Base-by-base conservation (phyloP, 805 yeast genomes). In the Maudiozyma pseudohumilis region DNA sequence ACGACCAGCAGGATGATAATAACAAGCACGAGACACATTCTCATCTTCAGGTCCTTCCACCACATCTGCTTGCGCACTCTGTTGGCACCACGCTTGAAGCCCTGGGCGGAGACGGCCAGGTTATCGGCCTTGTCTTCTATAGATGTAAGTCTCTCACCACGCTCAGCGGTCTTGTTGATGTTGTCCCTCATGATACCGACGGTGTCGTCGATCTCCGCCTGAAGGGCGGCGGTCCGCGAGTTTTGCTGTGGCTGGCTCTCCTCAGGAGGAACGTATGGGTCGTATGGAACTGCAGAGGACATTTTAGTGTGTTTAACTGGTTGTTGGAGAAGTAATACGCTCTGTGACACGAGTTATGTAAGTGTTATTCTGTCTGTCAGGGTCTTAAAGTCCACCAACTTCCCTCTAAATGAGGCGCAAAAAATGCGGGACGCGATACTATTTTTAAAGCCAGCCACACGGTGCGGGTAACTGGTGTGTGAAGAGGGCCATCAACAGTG, bases 61-160 rank as follows among this genome's bases (percentile, higher is more conserved):
- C 97, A 89, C 96, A 89, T 89, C 58, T 88, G 94, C 63, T 88
- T 89, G 65, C 98, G 83, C 34, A 89, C 96, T 52, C 94, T 79
- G 66, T 89, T 89, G 42, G 98, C 97, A 29, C 96, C 94, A 59
- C 95, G 75, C 60, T 94, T 85, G 69, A 92, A 89, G 26, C 95
- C 92, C 50, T 85, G 89, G 8, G 98, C 97, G 33, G 85, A 75
- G 33, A 80, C 85, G 31, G 95, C 95, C 51, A 89, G 72, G 60
- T 83, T 86, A 54, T 87, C 95, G 8, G 97, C 92, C 59, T 87
- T 84, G 59, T 84, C 92, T 55, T 88, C 95, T 49, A 89, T 79
- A 32, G 87, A 78, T 50, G 89, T 95, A 47, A 89, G 70, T 49
- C 94, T 78, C 56, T 92, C 96, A 46, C 97, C 97, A 61, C 74